phyloP scores from a whole-genome alignment of 73 alveolate genomes.

The Durusdinium trenchii region DNA sequence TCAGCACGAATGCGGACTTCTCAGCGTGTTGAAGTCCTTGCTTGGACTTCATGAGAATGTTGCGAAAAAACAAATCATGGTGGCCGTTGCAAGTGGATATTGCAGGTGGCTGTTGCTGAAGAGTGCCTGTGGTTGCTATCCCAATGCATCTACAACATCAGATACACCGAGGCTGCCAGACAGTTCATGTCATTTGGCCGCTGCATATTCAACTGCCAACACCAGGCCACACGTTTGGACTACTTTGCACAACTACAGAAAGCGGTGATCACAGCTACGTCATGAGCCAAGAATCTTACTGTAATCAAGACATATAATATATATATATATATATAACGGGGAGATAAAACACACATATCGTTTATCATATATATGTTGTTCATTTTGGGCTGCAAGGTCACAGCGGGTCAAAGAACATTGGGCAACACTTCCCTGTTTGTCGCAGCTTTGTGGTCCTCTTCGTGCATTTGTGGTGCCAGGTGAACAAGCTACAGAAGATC shows the following conservation, averaged over 20 bases:
- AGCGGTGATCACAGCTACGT: conserved; percentile 96
- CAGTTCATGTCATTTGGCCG: background rate
- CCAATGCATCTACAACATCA: conserved; percentile 90
- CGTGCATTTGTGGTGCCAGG: conserved; percentile 52
- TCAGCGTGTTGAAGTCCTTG: background rate
- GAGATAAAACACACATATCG: too few species aligned
- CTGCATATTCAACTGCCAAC: background rate
- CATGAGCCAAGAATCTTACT: background rate
- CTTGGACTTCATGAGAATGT: too few species aligned
- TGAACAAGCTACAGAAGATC: conserved; percentile 96
- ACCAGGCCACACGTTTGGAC: conserved; percentile 97
- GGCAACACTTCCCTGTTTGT: background rate
- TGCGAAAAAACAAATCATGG: too few species aligned
- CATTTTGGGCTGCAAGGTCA: background rate
- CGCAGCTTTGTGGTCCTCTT: background rate
- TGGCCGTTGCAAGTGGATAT: too few species aligned
- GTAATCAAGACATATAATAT: background rate
- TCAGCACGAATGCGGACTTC: conserved; percentile 37
- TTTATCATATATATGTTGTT: too few species aligned
- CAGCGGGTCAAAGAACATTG: conserved; percentile 75
- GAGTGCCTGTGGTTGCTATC: conserved; percentile 86
- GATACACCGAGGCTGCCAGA: conserved; percentile 49
- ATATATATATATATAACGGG: background rate
- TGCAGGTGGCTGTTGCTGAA: conserved; percentile 77
- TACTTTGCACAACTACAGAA: conserved; percentile 96